These are phyloP conservation scores for Ceratobasidium sp. DNA, from an alignment of 1,284 basidiomycete genomes.

Conservation along the genomic window DNA sequence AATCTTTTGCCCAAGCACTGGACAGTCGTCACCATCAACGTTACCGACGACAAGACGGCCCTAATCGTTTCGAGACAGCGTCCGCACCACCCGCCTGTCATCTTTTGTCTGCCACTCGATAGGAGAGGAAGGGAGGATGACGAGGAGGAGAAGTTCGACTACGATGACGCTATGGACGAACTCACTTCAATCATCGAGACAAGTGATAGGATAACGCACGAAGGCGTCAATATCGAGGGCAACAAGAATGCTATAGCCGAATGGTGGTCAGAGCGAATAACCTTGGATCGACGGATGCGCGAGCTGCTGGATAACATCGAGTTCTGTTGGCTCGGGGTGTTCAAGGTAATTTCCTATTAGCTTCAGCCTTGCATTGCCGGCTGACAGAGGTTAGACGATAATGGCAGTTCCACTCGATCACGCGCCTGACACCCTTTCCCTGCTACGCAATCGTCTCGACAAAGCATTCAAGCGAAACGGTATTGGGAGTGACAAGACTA, in stretches of 20 bases:
- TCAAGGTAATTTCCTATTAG: constrained; percentile 74
- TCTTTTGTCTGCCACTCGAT: constrained; percentile 89
- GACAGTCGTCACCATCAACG: constrained; percentile 86
- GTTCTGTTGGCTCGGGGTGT: constrained; percentile 96
- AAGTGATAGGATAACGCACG: constrained; percentile 65
- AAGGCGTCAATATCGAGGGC: constrained; percentile 59
- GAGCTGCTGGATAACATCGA: constrained; percentile 88
- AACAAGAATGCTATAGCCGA: constrained; percentile 71
- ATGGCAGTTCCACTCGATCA: constrained; percentile 14
- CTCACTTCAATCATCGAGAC: constrained; percentile 81
- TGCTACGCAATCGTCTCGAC: constrained; percentile 76
- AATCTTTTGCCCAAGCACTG: constrained; percentile 78
- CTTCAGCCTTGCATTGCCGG: not conserved
- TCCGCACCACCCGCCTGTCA: constrained; percentile 70
- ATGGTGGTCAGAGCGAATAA: constrained; percentile 89
- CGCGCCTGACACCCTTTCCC: constrained; percentile 72
- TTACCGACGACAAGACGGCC: constrained; percentile 85
- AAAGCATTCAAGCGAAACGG: constrained; percentile 75
- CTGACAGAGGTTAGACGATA: constrained; percentile 35
- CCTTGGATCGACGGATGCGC: constrained; percentile 81
- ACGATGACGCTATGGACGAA: constrained; percentile 79
- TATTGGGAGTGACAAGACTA: constrained; percentile 68
- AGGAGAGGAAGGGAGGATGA: constrained; percentile 80
- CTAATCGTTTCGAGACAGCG: constrained; percentile 88
- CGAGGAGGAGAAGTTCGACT: constrained; percentile 78